phyloP scores from a whole-genome alignment of 2,329 filamentous ascomycete species.

The Botrytis deweyae region DNA sequence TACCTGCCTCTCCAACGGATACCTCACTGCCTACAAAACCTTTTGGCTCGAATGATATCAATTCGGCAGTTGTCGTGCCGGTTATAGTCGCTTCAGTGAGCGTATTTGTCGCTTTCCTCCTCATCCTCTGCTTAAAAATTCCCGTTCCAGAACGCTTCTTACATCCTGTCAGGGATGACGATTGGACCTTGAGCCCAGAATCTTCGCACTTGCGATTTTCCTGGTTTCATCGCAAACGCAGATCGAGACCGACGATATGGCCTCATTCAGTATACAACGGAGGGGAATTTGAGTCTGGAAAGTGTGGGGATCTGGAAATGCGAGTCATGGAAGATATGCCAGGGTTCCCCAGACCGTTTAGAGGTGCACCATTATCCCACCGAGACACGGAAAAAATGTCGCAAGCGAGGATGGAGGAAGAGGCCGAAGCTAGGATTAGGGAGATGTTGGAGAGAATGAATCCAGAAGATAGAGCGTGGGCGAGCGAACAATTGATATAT shows the following conservation, averaged over 20 bases:
- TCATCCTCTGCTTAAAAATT: constrained; percentile 18
- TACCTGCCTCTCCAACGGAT: constrained; percentile 1
- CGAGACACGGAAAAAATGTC: constrained; percentile 16
- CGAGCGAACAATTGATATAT: constrained; percentile 22
- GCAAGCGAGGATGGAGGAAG: constrained; percentile 20
- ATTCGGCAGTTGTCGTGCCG: constrained; percentile 17
- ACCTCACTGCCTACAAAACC: not conserved
- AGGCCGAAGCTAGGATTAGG: constrained; percentile 18
- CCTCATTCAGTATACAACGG: constrained; percentile 21
- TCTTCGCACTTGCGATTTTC: constrained; percentile 8
- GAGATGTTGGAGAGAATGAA: constrained; percentile 21
- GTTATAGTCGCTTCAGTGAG: constrained; percentile 19
- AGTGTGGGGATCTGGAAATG: constrained; percentile 17
- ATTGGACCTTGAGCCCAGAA: constrained; percentile 3
- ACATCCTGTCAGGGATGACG: not conserved
- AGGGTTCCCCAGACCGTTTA: constrained; percentile 9
- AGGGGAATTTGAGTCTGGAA: not conserved
- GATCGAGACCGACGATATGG: constrained; percentile 9
- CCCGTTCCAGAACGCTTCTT: constrained; percentile 13
- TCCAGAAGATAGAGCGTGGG: constrained; percentile 20
- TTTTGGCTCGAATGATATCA: constrained; percentile 1
- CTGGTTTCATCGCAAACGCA: constrained; percentile 12
- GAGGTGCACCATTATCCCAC: constrained; percentile 1
- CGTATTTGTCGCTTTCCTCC: constrained; percentile 16
- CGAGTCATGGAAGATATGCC: constrained; percentile 16